Evolutionary conservation across 106 monocot genomes (phyloP), one percentile per base, ranked within the genome.

Genomic region (Alisma plantagoaquatica): DNA sequence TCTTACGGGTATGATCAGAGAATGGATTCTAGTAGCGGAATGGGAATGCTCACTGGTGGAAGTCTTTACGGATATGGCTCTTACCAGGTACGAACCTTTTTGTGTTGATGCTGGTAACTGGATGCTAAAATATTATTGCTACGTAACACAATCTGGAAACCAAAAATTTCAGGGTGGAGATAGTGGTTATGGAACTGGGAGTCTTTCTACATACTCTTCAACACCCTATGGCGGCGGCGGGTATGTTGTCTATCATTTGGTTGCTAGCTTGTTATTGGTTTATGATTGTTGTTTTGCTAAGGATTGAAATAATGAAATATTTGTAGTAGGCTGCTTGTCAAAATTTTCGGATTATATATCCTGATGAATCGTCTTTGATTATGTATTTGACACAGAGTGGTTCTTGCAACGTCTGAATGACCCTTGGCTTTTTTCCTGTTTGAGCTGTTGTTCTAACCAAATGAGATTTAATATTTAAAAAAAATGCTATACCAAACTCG

Each of bases 1-100:
- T 38, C 64, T 33, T 31, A 84, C 46, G 59, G 75, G 20, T 88
- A 81, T 66, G 94, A 96, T 43, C 80, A 64, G 29, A 75, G 84
- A 45, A 47, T 56, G 33, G 94, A 96, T 46, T 22, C 66, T 68
- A 75, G 70, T 55, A 68, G 80, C 17, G 66, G 60, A 27, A 42
- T 81, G 19, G 77, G 77, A 30, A 9, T 67, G 43, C 66, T 71
- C 54, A 60, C 59, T 43, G 58, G 62, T 46, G 64, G 69, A 63
- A 75, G 70, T 54, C 5, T 73, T 15, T 88, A 77, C 71, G 94
- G 81, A 15, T 88, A 77, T 52, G 62, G 48, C 41, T 62, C 77
- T 35, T 23, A 78, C 41, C 94, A 87, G 84, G 94, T 94, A 53
- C 26, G 42, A 7, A 53, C 42, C 22, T 17, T 35, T 1, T 17